Base-by-base conservation (phyloP, 495 filamentous ascomycete genomes). In the Neurospora cerealis region DNA sequence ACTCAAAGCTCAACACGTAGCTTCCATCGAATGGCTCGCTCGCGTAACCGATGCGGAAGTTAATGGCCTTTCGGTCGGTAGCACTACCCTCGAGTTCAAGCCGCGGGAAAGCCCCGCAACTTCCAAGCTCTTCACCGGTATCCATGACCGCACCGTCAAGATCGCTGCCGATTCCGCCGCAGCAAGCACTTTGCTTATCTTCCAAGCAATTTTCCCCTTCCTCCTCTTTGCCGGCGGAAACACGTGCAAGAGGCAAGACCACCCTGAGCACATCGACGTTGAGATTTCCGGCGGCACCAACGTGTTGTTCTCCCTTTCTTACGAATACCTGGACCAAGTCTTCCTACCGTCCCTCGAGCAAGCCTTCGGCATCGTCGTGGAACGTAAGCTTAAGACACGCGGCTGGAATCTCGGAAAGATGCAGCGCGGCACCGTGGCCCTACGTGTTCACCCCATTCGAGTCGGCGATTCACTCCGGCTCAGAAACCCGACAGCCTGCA, bases 131-230 rank as follows among this genome's bases (percentile, higher is more conserved):
- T 66, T 66, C 28, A 66, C 54, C 28, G 54, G 54, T 19, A 66
- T 66, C 7, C 54, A 66, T 36, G 42, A 76, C 11, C 81, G 85
- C 28, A 81, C 82, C 71, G 82, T 88, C 76, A 79, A 78, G 36
- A 84, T 88, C 72, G 77, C 74, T 11, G 80, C 86, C 28, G 81
- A 83, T 28, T 84, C 82, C 9, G 74, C 74, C 13, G 86, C 84
- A 3, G 83, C 85, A 0, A 89, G 87, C 60, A 86, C 93, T 0
- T 83, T 90, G 71, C 84, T 96, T n/a, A 88, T 95, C 37, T 88
- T 96, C 75, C 94, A 97, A 81, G 91, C 94, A 3, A 81, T 97
- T 5, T 88, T 96, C 48, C 94, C 94, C 0, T 95, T 91, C 79
- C 79, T 96, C 4, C 80, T 96, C 3, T 89, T 91, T 73, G 85